Evolutionary conservation across 2,329 filamentous ascomycete species (phyloP).

Genomic region (Endoconidiophora polonica): DNA sequence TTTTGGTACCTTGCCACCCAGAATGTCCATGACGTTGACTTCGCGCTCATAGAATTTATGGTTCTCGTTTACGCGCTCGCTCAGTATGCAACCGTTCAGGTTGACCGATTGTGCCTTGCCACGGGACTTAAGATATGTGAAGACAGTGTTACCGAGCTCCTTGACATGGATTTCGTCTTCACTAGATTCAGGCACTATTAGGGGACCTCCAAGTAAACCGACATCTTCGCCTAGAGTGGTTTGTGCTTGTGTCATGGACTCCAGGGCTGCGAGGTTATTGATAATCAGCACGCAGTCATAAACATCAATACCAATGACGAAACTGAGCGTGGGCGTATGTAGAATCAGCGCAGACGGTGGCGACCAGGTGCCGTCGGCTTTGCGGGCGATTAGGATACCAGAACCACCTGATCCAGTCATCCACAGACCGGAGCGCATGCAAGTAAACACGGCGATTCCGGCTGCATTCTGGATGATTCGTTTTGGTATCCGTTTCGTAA

Average conservation of each 20-base stretch:
- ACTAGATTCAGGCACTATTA: conserved; percentile 37
- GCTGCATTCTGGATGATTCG: conserved; percentile 78
- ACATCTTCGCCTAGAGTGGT: conserved; percentile 73
- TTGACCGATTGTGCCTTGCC: conserved; percentile 39
- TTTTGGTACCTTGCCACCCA: conserved; percentile 39
- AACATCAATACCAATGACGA: conserved; percentile 81
- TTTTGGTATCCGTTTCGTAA: conserved; percentile 61
- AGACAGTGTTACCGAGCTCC: conserved; percentile 36
- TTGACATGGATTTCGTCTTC: conserved; percentile 35
- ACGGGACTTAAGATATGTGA: conserved; percentile 42
- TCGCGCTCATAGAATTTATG: conserved; percentile 38
- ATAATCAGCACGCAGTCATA: conserved; percentile 93
- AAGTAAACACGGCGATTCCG: conserved; percentile 84
- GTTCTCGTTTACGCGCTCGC: conserved; percentile 41
- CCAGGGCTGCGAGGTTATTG: conserved; percentile 68
- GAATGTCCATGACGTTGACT: conserved; percentile 37
- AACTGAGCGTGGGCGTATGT: conserved; percentile 76
- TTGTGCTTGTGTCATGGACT: conserved; percentile 64
- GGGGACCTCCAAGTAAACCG: conserved; percentile 58
- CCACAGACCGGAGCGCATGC: conserved; percentile 87
- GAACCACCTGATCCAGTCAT: conserved; percentile 81
- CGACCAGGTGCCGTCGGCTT: conserved; percentile 78
- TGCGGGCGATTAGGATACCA: conserved; percentile 68
- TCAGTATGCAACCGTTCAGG: conserved; percentile 38
- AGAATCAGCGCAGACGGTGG: conserved; percentile 81